Percentiles rank a stretch among this genome's conserved stretches.
These are phyloP conservation scores for Geosiphon pyriformis DNA, from an alignment of 192 early-diverging fungal species.

Conservation along the genomic window DNA sequence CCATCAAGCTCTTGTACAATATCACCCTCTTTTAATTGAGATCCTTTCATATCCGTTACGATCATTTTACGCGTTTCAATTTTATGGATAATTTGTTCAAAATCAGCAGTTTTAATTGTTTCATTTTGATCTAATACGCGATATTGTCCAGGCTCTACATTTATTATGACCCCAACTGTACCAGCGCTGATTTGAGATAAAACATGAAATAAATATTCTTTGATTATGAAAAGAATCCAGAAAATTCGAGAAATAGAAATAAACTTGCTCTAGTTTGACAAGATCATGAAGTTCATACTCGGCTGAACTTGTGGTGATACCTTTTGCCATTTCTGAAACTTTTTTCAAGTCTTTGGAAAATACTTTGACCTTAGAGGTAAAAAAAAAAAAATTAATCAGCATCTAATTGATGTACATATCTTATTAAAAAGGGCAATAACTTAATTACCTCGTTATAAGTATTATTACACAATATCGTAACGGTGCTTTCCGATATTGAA, in stretches of 20 bases:
- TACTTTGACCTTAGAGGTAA: constrained; percentile 55
- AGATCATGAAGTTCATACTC: constrained; percentile 86
- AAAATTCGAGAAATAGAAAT: constrained; percentile 20
- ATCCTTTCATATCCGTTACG: constrained; percentile 45
- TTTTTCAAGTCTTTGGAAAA: constrained; percentile 84
- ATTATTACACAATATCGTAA: constrained; percentile 73
- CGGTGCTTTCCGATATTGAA: constrained; percentile 71
- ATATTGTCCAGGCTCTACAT: constrained; percentile 68
- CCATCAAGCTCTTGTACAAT: constrained; percentile 65
- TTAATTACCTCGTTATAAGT: constrained; percentile 46
- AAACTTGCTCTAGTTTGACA: constrained; percentile 67
- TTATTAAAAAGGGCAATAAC: constrained; percentile 2
- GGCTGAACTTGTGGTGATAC: constrained; percentile 45
- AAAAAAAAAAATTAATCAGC: not conserved
- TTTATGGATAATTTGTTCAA: constrained; percentile 68
- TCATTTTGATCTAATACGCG: constrained; percentile 77
- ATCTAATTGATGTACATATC: not conserved
- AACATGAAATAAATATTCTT: not conserved
- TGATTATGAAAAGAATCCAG: not conserved
- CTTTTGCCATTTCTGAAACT: constrained; percentile 64
- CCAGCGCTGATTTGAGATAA: constrained; percentile 38
- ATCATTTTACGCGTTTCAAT: constrained; percentile 53
- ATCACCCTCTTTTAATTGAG: constrained; percentile 63
- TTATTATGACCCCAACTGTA: constrained; percentile 76
- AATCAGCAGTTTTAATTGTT: constrained; percentile 55